Base-by-base conservation (phyloP, 768 basidiomycete genomes). In the Grammothele lineata region DNA sequence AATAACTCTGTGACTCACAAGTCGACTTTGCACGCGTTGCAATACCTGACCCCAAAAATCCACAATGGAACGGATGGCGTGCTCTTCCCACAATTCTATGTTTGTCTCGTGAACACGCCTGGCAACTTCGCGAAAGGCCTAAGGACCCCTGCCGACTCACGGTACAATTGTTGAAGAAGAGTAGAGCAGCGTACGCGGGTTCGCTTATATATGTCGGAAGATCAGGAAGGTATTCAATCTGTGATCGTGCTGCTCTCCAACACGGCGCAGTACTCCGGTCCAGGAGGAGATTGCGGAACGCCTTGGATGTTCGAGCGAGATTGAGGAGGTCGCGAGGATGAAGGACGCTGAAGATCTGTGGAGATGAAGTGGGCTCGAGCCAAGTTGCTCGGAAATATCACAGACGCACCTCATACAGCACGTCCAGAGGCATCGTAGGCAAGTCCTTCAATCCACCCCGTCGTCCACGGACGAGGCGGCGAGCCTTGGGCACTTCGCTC, bases 311-410 rank as follows among this genome's bases (percentile, higher is more conserved):
- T 38, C 69, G 54, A 0, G 70, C 65, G 6, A 76, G 60, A 44
- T 62, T 57, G 15, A 77, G 59, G 9, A 76, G 55, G 48, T 76
- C 72, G 14, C 57, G 24, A n/a, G 73, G 72, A 23, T 65, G 49
- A 6, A 76, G 58, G 27, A 68, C 57, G 9, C 59, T 55, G 47
- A 72, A 67, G 17, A 73, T 69, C 63, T 76, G 37, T 3, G 62
- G 7, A 62, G 53, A 30, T 7, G 22, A 9, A 6, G 26, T 9
- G 23, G 2, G 12, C 8, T 30, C 14, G 37, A 10, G 9, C 12
- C 8, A 14, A 7, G 21, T 26, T 14, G 4, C 3, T 14, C 8
- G 25, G 17, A 25, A 2, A 45, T n/a, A 25, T 24, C 5, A 25
- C 22, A 7, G 8, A 18, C 40, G 21, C 22, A 54, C 56, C 45